A percentile compares a stretch with the other conserved stretches of the same genome.
Evolutionary conservation across 2,329 filamentous ascomycete genomes (phyloP).

Genomic region (Ophiocordyceps camponoti-floridani): DNA sequence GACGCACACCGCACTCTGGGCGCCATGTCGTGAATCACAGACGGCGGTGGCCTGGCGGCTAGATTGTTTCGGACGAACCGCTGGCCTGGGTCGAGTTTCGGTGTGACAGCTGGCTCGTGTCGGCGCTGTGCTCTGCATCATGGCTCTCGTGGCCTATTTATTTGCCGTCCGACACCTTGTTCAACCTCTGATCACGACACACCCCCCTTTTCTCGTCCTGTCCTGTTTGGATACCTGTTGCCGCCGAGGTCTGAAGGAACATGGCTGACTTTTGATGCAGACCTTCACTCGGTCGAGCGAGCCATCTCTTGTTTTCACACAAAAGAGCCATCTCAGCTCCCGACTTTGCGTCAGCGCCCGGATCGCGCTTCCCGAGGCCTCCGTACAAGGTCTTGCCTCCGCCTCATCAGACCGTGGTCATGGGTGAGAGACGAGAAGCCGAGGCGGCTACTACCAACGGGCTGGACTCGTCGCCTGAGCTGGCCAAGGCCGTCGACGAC

Average conservation of each 20-base stretch:
- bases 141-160: neutral
- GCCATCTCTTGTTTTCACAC: constrained; percentile 13
- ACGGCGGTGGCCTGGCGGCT: neutral
- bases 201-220: neutral
- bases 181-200: neutral
- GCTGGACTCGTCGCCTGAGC: neutral
- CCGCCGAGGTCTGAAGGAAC: neutral
- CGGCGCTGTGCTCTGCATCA: neutral
- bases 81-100: neutral
- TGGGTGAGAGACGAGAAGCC: neutral
- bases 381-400: constrained; percentile 5
- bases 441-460: neutral
- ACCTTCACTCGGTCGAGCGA: constrained; percentile 1
- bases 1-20: too few relatives aligned
- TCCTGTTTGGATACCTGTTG: too few relatives aligned
- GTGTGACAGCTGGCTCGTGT: neutral
- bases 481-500: constrained; percentile 4
- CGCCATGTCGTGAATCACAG: neutral
- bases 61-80: neutral
- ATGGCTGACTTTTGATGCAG: constrained; percentile 3
- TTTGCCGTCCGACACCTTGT: neutral
- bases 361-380: constrained; percentile 1
- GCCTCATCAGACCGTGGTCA: constrained; percentile 4
- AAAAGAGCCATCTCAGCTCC: constrained; percentile 33
- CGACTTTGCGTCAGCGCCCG: constrained; percentile 15